Conservation (phyloP, 306 rosid genomes). For the Glycine latifolia region DNA sequence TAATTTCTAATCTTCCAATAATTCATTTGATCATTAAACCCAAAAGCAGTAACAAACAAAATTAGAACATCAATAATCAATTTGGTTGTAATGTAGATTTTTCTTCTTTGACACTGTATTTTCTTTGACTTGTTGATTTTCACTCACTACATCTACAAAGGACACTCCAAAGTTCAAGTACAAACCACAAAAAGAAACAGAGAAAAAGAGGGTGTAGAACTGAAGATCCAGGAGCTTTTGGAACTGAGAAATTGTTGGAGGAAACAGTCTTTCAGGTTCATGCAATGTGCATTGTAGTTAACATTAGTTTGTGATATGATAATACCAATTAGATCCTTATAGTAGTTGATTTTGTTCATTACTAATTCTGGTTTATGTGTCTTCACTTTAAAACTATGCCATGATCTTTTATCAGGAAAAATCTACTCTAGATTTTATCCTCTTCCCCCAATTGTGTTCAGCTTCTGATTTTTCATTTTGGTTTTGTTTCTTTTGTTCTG, state of each 20-base stretch:
- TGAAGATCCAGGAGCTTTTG: constrained; percentile 8
- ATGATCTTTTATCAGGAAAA: background rate
- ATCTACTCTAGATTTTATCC: too few relatives aligned
- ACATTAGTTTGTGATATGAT: background rate
- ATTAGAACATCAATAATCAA: background rate
- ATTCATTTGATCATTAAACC: background rate
- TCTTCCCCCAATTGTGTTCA: background rate
- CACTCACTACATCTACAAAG: constrained; percentile 25
- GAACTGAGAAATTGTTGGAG: constrained; percentile 1
- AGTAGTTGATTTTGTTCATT: background rate
- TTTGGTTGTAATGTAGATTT: background rate
- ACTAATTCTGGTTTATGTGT: background rate
- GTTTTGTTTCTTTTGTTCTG: background rate
- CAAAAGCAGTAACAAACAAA: background rate
- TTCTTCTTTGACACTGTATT: constrained; percentile 1
- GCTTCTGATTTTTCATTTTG: constrained; percentile 20
- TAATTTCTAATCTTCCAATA: background rate
- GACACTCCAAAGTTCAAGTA: background rate
- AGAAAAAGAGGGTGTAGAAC: constrained; percentile 16
- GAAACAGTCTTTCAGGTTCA: constrained; percentile 23
- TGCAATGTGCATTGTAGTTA: background rate
- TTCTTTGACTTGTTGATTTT: constrained; percentile 7
- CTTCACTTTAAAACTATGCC: constrained; percentile 9
- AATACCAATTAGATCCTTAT: background rate
- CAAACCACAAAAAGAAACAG: background rate